Percentiles rank a stretch among this genome's conserved stretches.
Evolutionary conservation across 768 basidiomycete genomes (phyloP).

Genomic region (Lactarius trivialis): DNA sequence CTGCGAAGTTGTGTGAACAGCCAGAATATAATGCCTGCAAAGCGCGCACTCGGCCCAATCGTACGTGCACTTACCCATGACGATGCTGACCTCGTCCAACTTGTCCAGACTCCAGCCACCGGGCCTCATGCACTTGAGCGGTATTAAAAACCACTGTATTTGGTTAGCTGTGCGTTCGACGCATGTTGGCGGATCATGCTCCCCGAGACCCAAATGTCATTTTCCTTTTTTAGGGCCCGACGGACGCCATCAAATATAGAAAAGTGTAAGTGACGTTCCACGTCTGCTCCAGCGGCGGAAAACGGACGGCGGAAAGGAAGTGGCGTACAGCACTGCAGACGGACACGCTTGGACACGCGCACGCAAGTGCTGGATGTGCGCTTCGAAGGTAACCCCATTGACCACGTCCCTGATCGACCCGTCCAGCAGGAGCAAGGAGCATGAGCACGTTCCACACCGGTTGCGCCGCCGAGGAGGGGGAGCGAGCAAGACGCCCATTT

Average conservation of each 20-base stretch:
- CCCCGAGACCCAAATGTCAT: slow-evolving; percentile 44
- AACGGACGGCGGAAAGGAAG: too few species aligned
- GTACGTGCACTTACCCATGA: too few species aligned
- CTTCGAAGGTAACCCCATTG: too few species aligned
- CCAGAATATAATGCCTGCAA: neutral
- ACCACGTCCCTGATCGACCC: too few species aligned
- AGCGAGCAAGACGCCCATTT: too few species aligned
- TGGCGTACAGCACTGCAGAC: too few species aligned
- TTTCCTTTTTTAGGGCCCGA: slow-evolving; percentile 30
- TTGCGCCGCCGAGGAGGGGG: too few species aligned
- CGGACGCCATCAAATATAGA: slow-evolving; percentile 13
- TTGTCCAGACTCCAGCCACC: slow-evolving; percentile 26
- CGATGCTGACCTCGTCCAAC: slow-evolving; percentile 31
- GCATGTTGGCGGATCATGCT: slow-evolving; percentile 52
- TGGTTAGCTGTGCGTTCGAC: slow-evolving; percentile 40
- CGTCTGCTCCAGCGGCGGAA: slow-evolving; percentile 1
- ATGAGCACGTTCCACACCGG: too few species aligned
- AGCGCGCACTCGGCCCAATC: slow-evolving; percentile 40
- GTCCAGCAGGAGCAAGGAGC: too few species aligned
- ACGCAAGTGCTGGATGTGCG: too few species aligned
- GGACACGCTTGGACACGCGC: too few species aligned
- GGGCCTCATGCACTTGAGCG: slow-evolving; percentile 35
- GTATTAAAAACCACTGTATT: slow-evolving; percentile 34
- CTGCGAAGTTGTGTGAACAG: slow-evolving; percentile 12
- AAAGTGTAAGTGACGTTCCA: slow-evolving; percentile 42